Conservation (phyloP, 2,329 filamentous ascomycete species). For the Emericellopsis atlantica region DNA sequence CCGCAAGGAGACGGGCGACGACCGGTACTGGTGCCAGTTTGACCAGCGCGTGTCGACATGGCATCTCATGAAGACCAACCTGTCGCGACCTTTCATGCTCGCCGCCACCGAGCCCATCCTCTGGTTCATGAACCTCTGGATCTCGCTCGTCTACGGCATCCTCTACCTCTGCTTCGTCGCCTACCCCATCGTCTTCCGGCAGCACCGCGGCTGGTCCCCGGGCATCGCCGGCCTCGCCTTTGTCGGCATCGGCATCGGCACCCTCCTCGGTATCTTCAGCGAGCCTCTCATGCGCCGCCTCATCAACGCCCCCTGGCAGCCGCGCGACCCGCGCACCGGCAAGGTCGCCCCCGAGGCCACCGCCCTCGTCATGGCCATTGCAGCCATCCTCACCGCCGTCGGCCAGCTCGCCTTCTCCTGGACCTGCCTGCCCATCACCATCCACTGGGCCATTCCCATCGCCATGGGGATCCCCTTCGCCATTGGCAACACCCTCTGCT, state of each 20-base stretch:
- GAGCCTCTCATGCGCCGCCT: constrained; percentile 65
- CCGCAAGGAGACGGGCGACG: constrained; percentile 57
- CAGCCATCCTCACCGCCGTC: constrained; percentile 58
- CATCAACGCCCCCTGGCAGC: constrained; percentile 54
- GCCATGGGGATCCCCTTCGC: constrained; percentile 71
- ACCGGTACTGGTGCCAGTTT: constrained; percentile 68
- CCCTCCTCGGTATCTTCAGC: constrained; percentile 43
- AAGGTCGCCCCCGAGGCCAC: constrained; percentile 67
- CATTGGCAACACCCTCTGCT: constrained; percentile 61
- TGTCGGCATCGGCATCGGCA: constrained; percentile 53
- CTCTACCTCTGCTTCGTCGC: constrained; percentile 85
- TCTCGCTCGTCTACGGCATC: constrained; percentile 76
- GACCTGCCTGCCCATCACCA: constrained; percentile 65
- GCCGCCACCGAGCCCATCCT: constrained; percentile 71
- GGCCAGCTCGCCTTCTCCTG: constrained; percentile 82
- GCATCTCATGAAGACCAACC: constrained; percentile 58
- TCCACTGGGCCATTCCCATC: constrained; percentile 75
- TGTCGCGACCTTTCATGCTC: constrained; percentile 68
- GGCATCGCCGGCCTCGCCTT: constrained; percentile 69
- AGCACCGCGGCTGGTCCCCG: constrained; percentile 63
- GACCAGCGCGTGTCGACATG: constrained; percentile 49
- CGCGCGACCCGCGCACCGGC: constrained; percentile 62
- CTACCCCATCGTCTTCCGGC: constrained; percentile 72
- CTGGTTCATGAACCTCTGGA: constrained; percentile 59
- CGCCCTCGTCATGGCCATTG: constrained; percentile 68